A percentile compares a stretch with the other conserved stretches of the same genome.
phyloP scores from a whole-genome alignment of 371 early-diverging fungal genomes.

The Mucor irregularis region DNA sequence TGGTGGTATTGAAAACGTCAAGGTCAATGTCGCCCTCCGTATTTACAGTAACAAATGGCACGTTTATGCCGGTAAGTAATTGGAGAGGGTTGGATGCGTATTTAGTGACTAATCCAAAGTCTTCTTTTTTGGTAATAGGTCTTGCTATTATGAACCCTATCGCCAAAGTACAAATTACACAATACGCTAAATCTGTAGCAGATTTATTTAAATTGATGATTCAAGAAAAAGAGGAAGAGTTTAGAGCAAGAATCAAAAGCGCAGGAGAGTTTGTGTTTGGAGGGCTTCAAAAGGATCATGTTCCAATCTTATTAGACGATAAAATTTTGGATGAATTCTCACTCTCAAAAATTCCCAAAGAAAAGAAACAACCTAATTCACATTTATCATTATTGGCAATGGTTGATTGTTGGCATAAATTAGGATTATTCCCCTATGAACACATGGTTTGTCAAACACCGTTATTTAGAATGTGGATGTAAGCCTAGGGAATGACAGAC shows the following conservation, averaged over 20 bases:
- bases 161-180: conserved; percentile 82
- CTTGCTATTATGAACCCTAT: conserved; percentile 93
- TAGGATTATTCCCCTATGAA: conserved; percentile 87
- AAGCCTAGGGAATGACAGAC: too few species aligned
- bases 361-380: conserved; percentile 80
- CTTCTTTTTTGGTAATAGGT: conserved; percentile 20
- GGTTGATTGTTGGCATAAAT: conserved; percentile 91
- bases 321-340: conserved; percentile 84
- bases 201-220: conserved; percentile 94
- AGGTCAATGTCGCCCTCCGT: conserved; percentile 87
- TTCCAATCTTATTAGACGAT: conserved; percentile 80
- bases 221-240: conserved; percentile 80
- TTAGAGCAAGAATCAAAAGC: conserved; percentile 69
- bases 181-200: conserved; percentile 86
- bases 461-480: conserved; percentile 90
- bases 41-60: conserved; percentile 97
- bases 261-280: conserved; percentile 89
- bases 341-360: conserved; percentile 81
- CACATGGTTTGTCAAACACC: conserved; percentile 96
- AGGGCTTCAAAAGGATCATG: conserved; percentile 56
- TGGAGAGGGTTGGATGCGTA: too few species aligned
- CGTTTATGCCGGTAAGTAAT: conserved; percentile 74
- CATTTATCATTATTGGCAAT: conserved; percentile 92
- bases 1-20: conserved; percentile 96
- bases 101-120: neutral